A percentile compares a stretch with the other conserved stretches of the same genome.
These are phyloP conservation scores for Mycena crocata DNA, from an alignment of 768 basidiomycete species.

Conservation along the genomic window DNA sequence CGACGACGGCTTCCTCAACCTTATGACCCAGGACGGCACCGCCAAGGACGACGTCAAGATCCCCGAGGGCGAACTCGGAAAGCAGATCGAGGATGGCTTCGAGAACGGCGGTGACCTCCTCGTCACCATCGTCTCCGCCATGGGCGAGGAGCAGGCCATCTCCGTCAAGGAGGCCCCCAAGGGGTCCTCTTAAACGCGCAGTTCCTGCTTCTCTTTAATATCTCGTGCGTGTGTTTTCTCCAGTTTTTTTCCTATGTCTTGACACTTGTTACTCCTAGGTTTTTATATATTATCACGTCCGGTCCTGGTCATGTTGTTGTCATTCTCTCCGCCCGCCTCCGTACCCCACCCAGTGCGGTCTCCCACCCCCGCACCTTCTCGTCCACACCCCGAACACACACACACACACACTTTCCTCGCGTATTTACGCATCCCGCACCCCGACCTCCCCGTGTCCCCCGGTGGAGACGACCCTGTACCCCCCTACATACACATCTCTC, in stretches of 20 bases:
- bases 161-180: conserved; percentile 92
- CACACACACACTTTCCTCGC: no score
- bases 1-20: conserved; percentile 95
- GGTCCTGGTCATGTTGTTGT: no score
- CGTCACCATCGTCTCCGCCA: conserved; percentile 88
- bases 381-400: no score
- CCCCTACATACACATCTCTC: no score
- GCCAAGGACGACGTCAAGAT: conserved; percentile 95
- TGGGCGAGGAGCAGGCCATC: conserved; percentile 90
- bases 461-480: no score
- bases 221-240: not conserved
- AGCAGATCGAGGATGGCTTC: conserved; percentile 74
- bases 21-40: conserved; percentile 84
- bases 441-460: no score
- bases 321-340: not conserved
- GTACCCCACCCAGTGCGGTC: not conserved
- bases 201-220: not conserved
- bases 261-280: no score
- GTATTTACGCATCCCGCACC: no score
- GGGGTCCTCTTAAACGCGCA: conserved; percentile 41
- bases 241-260: no score
- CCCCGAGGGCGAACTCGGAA: conserved; percentile 87
- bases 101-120: conserved; percentile 90
- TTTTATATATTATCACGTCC: no score
- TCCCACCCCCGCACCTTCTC: no score